Conservation (phyloP, 352 stramenopile genomes). For the Lagenidium sp. region DNA sequence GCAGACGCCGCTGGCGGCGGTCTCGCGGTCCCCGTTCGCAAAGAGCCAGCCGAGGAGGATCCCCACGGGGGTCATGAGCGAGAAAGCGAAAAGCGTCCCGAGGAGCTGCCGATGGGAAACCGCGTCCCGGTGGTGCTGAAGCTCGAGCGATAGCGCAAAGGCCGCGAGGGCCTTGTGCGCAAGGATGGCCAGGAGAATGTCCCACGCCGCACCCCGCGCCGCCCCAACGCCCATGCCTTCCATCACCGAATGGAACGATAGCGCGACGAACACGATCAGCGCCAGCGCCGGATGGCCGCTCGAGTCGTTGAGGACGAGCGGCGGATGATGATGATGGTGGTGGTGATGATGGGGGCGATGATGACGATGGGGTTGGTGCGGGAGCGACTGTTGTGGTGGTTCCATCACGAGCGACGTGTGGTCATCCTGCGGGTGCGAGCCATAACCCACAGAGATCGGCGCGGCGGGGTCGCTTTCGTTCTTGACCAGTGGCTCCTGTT, state of each 20-base stretch:
- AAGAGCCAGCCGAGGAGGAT: slow-evolving; percentile 57
- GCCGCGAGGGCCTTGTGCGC: slow-evolving; percentile 76
- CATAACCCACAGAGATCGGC: slow-evolving; percentile 2
- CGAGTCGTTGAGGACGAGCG: slow-evolving; percentile 54
- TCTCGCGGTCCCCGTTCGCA: slow-evolving; percentile 28
- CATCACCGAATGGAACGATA: slow-evolving; percentile 84
- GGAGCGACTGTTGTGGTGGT: too few species aligned
- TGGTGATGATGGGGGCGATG: slow-evolving; percentile 22
- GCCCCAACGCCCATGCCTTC: slow-evolving; percentile 78
- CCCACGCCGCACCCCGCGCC: slow-evolving; percentile 43
- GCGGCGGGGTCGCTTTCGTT: too few species aligned
- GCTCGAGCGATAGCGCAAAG: slow-evolving; percentile 63
- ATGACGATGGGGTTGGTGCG: slow-evolving; percentile 14
- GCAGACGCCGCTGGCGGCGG: slow-evolving; percentile 48
- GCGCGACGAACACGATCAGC: slow-evolving; percentile 64
- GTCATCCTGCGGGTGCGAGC: background rate
- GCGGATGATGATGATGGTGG: slow-evolving; percentile 35
- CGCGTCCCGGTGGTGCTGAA: slow-evolving; percentile 59
- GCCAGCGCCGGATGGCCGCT: slow-evolving; percentile 51
- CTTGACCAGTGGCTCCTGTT: too few species aligned
- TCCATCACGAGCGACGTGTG: background rate
- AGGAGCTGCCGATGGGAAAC: slow-evolving; percentile 28
- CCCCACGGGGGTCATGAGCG: slow-evolving; percentile 61
- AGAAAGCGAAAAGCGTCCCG: slow-evolving; percentile 45
- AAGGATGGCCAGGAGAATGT: slow-evolving; percentile 72